phyloP scores from a whole-genome alignment of 1,139 yeast genomes.

The Candida sp. region DNA sequence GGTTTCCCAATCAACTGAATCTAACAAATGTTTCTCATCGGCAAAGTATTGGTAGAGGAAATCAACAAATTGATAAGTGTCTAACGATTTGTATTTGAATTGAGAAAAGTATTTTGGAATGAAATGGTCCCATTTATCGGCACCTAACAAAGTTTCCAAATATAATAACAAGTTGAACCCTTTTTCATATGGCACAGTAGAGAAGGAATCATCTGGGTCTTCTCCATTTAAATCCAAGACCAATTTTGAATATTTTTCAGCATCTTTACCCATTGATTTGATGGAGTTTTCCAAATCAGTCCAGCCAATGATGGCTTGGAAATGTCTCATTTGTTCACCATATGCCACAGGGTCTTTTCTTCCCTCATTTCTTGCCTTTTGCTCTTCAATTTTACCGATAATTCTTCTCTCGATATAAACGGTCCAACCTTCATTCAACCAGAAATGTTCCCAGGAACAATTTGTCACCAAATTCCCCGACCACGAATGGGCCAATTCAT shows the following conservation, averaged over 20 bases:
- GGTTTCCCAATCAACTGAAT: conserved; percentile 75
- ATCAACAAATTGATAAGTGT: conserved; percentile 78
- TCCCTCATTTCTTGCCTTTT: conserved; percentile 5
- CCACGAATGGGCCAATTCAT: conserved; percentile 93
- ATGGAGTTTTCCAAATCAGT: conserved; percentile 69
- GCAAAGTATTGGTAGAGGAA: conserved; percentile 65
- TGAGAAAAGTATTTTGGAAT: conserved; percentile 73
- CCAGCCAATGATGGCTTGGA: conserved; percentile 88
- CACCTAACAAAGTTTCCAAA: conserved; percentile 60
- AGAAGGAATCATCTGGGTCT: conserved; percentile 90
- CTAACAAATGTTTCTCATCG: conserved; percentile 47
- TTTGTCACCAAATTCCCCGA: conserved; percentile 88
- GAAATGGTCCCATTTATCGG: conserved; percentile 69
- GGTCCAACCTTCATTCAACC: conserved; percentile 97
- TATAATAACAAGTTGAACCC: conserved; percentile 79
- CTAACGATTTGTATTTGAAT: conserved; percentile 69
- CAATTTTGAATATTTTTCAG: conserved; percentile 56
- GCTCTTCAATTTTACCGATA: conserved; percentile 48
- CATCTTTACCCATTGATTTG: conserved; percentile 53
- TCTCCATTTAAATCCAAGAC: conserved; percentile 64
- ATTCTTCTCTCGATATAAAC: conserved; percentile 88
- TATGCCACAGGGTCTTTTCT: conserved; percentile 24
- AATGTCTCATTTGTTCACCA: conserved; percentile 76
- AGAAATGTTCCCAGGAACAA: conserved; percentile 90
- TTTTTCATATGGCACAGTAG: conserved; percentile 87